Percentiles rank a stretch among this genome's conserved stretches.
Conservation (phyloP, 2,329 filamentous ascomycete species). For the Aspergillus quadrilineatus region DNA sequence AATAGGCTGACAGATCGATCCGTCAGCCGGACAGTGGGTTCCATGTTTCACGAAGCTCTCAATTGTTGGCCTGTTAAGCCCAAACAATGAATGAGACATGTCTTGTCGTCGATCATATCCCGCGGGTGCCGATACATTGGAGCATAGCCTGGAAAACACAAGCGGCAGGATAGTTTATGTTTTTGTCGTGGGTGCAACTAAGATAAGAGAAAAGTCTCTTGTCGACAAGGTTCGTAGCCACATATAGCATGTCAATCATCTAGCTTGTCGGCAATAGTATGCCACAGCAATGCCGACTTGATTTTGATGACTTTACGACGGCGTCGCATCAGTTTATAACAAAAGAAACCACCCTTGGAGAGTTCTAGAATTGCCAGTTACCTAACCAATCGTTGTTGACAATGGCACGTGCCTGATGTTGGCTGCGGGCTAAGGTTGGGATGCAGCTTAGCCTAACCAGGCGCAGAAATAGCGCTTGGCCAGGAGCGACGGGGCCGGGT, state of each 20-base stretch:
- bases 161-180: background rate
- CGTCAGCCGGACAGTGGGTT: background rate
- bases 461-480: background rate
- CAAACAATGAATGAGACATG: conserved; percentile 10
- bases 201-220: background rate
- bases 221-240: background rate
- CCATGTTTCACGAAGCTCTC: background rate
- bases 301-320: background rate
- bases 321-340: background rate
- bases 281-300: background rate
- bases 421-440: conserved; percentile 7
- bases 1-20: background rate
- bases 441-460: background rate
- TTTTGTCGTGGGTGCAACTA: conserved; percentile 4
- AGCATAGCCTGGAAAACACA: background rate
- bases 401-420: conserved; percentile 9
- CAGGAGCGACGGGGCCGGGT: background rate
- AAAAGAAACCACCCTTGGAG: background rate
- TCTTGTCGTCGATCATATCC: conserved; percentile 7
- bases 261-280: background rate
- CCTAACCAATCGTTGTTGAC: background rate
- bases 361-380: background rate
- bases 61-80: background rate
- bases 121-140: conserved; percentile 1
- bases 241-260: background rate